A percentile compares a stretch with the other conserved stretches of the same genome.
phyloP scores from a whole-genome alignment of 2,329 filamentous ascomycete species.

The Aspergillus japonicus region DNA sequence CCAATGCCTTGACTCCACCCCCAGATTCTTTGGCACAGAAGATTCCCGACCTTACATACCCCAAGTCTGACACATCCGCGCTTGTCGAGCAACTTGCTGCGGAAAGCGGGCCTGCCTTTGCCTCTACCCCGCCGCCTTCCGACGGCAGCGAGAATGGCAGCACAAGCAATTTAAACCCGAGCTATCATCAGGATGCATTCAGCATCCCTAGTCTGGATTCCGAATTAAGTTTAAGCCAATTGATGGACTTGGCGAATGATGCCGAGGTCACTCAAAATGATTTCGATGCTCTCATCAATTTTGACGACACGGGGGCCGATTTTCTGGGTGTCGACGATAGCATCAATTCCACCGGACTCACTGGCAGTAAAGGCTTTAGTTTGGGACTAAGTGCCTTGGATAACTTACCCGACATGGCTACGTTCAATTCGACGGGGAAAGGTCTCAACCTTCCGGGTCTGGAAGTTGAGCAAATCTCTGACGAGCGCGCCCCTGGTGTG shows the following conservation, averaged over 20 bases:
- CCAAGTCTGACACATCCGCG: constrained; percentile 25
- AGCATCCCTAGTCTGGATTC: constrained; percentile 30
- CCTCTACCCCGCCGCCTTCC: constrained; percentile 44
- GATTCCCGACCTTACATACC: constrained; percentile 40
- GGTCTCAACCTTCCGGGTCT: constrained; percentile 10
- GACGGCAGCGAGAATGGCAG: constrained; percentile 46
- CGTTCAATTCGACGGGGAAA: constrained; percentile 18
- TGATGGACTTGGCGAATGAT: constrained; percentile 46
- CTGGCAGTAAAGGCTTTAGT: constrained; percentile 14
- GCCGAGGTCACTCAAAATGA: constrained; percentile 47
- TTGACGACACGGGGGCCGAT: constrained; percentile 42
- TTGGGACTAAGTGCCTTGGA: constrained; percentile 13
- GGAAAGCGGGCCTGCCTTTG: constrained; percentile 30
- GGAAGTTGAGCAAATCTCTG: not conserved
- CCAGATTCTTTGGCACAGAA: constrained; percentile 42
- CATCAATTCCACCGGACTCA: constrained; percentile 5
- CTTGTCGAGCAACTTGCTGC: constrained; percentile 21
- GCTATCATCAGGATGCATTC: constrained; percentile 28
- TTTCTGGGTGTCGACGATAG: constrained; percentile 34
- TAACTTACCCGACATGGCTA: constrained; percentile 18
- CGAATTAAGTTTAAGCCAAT: constrained; percentile 40
- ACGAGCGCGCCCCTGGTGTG: constrained; percentile 6
- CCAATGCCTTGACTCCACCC: constrained; percentile 41
- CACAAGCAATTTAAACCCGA: constrained; percentile 38
- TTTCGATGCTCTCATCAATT: constrained; percentile 48